Evolutionary conservation across 1,284 basidiomycete species (phyloP).

Genomic region (Tylopilus sp.): DNA sequence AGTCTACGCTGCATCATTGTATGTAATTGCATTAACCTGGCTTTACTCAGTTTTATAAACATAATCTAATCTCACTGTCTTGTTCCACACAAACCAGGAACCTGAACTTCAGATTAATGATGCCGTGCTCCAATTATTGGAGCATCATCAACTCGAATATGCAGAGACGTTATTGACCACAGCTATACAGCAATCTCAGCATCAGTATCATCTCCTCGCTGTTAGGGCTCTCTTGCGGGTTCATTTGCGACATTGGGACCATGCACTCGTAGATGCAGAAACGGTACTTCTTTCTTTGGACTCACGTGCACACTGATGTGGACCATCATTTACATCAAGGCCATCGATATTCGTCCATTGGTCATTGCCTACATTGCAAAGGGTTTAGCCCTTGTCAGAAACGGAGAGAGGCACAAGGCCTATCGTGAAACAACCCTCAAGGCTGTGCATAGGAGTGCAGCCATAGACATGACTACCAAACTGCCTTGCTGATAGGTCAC

Average conservation of each 20-base stretch:
- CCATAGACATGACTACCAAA: too few relatives aligned
- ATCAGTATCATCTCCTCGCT: neutral
- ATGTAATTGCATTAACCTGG: neutral
- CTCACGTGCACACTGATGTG: too few relatives aligned
- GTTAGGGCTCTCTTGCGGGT: neutral
- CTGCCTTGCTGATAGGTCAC: too few relatives aligned
- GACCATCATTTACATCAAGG: neutral
- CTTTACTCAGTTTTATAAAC: neutral
- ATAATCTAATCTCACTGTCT: neutral
- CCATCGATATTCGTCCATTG: too few relatives aligned
- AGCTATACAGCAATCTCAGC: neutral
- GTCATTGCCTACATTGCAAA: too few relatives aligned
- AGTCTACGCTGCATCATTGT: neutral
- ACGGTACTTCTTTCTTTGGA: neutral
- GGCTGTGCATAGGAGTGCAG: too few relatives aligned
- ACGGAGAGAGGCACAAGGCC: neutral
- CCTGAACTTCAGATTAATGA: neutral
- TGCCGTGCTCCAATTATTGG: neutral
- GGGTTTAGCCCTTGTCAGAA: neutral
- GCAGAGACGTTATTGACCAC: neutral
- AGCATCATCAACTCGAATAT: neutral
- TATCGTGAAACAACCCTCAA: too few relatives aligned
- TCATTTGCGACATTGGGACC: neutral
- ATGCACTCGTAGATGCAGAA: neutral
- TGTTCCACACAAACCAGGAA: neutral